A percentile compares a stretch with the other conserved stretches of the same genome.
phyloP scores from a whole-genome alignment of 352 stramenopile genomes.

The Globisporangium nunn region DNA sequence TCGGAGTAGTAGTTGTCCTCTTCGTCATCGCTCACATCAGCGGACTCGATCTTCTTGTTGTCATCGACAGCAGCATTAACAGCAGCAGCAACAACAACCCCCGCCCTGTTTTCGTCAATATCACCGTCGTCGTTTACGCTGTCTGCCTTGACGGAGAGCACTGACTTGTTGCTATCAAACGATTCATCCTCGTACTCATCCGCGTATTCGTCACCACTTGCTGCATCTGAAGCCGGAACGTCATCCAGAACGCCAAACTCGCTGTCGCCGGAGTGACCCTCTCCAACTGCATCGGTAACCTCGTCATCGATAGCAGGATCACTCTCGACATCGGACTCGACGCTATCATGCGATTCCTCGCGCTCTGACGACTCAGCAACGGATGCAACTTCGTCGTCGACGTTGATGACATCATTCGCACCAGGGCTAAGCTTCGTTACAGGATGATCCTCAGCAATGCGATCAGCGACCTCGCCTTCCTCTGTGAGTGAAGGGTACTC shows the following conservation, averaged over 20 bases:
- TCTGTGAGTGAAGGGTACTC: not conserved
- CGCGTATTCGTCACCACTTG: constrained; percentile 18
- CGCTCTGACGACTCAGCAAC: not conserved
- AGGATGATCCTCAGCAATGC: too few relatives aligned
- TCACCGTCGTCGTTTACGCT: not conserved
- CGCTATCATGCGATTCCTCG: not conserved
- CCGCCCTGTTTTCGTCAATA: not conserved
- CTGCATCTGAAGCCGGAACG: not conserved
- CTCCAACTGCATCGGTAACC: not conserved
- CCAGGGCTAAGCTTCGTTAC: not conserved
- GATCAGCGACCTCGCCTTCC: constrained; percentile 1
- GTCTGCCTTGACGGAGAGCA: constrained; percentile 7
- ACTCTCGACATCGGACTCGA: constrained; percentile 7
- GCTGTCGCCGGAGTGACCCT: not conserved
- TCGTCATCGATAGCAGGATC: constrained; percentile 7
- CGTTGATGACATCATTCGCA: not conserved
- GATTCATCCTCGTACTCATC: constrained; percentile 41
- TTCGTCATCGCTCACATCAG: not conserved
- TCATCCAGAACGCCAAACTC: not conserved
- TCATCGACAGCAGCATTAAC: not conserved
- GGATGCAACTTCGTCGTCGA: constrained; percentile 6
- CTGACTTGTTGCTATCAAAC: constrained; percentile 29
- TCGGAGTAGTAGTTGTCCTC: constrained; percentile 21
- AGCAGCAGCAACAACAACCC: not conserved
- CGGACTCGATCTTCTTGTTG: not conserved